phyloP scores from a whole-genome alignment of 148 eudicot genomes.

The Bassia scoparia region DNA sequence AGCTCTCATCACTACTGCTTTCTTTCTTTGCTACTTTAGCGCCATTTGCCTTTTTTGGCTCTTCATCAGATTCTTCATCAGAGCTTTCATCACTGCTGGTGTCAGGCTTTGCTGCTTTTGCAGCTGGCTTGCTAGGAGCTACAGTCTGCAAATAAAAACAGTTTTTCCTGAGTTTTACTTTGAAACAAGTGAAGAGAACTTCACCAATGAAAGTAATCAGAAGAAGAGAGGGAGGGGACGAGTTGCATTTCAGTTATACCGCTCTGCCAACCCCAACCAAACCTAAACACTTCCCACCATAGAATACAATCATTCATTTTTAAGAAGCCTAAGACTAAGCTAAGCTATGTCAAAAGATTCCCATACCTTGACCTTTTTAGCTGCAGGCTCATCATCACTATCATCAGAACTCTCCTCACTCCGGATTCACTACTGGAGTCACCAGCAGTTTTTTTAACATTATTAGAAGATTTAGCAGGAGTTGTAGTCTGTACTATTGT shows the following conservation, averaged over 20 bases:
- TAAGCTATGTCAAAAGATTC: not conserved
- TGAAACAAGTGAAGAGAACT: not conserved
- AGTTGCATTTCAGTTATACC: too few relatives aligned
- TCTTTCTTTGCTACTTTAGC: slow-evolving; percentile 15
- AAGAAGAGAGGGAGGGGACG: too few relatives aligned
- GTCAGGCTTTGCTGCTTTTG: slow-evolving; percentile 18
- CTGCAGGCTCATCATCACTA: slow-evolving; percentile 38
- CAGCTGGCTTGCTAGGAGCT: slow-evolving; percentile 10
- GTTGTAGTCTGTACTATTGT: not conserved
- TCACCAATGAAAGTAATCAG: too few relatives aligned
- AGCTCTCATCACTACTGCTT: slow-evolving; percentile 3
- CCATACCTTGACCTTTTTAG: slow-evolving; percentile 26
- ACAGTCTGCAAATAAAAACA: not conserved
- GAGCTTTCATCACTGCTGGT: slow-evolving; percentile 31
- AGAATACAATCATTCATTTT: too few relatives aligned
- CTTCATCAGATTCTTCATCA: slow-evolving; percentile 29
- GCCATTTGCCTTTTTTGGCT: slow-evolving; percentile 12
- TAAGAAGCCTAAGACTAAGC: too few relatives aligned
- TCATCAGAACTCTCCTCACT: slow-evolving; percentile 41
- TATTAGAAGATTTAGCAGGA: not conserved
- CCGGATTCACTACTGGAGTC: slow-evolving; percentile 24
- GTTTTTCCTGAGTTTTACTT: not conserved
- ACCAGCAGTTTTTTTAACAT: slow-evolving; percentile 18
- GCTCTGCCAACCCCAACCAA: not conserved
- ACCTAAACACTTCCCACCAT: too few relatives aligned